Evolutionary conservation across 768 basidiomycete species (phyloP), one percentile per base, ranked within the genome.

Genomic region (Mycena rosella): DNA sequence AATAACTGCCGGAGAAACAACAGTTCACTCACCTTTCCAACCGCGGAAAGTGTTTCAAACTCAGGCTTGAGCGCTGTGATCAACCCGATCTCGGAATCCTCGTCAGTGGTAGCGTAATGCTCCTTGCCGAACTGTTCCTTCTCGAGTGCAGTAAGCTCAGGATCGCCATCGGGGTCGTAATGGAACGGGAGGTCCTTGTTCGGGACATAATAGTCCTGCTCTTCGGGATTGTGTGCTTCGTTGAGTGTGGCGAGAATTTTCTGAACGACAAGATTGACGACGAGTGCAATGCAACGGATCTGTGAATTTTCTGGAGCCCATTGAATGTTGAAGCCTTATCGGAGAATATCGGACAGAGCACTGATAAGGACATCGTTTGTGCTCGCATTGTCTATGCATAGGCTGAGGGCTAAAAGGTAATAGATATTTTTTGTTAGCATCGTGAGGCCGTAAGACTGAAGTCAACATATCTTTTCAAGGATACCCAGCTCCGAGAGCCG

Each of bases 201-300:
- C 15, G 40, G 59, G 4, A 65, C 10, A 60, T 73, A 81, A 29
- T 74, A 78, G 60, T 81, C 78, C 0, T 52, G 45, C 20, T 49
- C 47, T 13, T 78, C 76, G 13, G 74, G 72, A 48, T 75, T 69
- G 22, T 74, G 69, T 2, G 70, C 76, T 61, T 79, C 76, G 20
- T 54, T 67, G 5, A 79, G 60, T 0, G 22, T 42, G n/a, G 51
- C 26, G 0, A 81, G 68, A 13, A 80, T 61, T 27, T 74, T 73
- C 65, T 81, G 80, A 17, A 80, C 78, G 10, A 80, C 76, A 13
- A 82, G 75, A 56, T 81, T 82, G 57, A 79, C 70, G 29, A 79
- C 77, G 60, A 81, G 80, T 1, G 72, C 71, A 3, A 79, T 49
- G 62, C 80, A 81, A 2, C 74, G 78, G 30, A 80, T 78, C n/a